These are phyloP conservation scores for Endothia cerciana DNA, from an alignment of 2,329 filamentous ascomycete species.

Conservation along the genomic window DNA sequence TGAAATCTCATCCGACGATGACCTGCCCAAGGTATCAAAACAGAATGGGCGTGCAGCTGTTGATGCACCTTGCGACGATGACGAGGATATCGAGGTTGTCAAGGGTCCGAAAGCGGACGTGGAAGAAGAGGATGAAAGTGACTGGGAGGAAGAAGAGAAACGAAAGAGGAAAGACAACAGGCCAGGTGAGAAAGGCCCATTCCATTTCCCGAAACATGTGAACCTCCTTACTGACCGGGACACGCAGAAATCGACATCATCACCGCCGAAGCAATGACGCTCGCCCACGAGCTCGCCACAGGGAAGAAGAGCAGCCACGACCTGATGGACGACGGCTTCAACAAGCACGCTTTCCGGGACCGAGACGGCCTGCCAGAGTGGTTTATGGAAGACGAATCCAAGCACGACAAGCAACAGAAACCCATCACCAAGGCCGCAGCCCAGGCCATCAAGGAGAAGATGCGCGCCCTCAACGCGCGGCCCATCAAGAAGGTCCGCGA, in stretches of 20 bases:
- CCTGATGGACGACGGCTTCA: conserved; percentile 88
- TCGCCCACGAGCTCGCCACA: conserved; percentile 88
- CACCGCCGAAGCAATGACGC: conserved; percentile 98
- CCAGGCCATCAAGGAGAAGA: conserved; percentile 90
- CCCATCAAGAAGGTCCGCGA: conserved; percentile 99
- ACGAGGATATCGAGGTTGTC: conserved; percentile 64
- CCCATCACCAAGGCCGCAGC: conserved; percentile 93
- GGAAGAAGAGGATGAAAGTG: conserved; percentile 44
- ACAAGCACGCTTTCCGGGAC: conserved; percentile 89
- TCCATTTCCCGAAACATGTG: background rate
- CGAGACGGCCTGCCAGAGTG: conserved; percentile 91
- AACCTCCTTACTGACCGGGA: conserved; percentile 3
- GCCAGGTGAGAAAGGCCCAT: conserved; percentile 49
- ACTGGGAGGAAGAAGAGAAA: conserved; percentile 67
- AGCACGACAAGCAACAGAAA: conserved; percentile 81
- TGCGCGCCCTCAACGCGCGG: conserved; percentile 87
- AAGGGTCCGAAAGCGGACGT: conserved; percentile 48
- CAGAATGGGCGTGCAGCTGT: conserved; percentile 47
- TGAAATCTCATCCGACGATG: conserved; percentile 42
- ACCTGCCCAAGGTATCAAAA: conserved; percentile 36
- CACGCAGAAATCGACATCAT: conserved; percentile 89
- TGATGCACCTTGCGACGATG: conserved; percentile 35
- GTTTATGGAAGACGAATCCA: conserved; percentile 92
- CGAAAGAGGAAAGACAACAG: conserved; percentile 66
- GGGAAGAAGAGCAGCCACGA: conserved; percentile 81